Evolutionary conservation across 2,329 filamentous ascomycete species (phyloP), one percentile per base, ranked within the genome.

Genomic region (Dactylellina sp.): DNA sequence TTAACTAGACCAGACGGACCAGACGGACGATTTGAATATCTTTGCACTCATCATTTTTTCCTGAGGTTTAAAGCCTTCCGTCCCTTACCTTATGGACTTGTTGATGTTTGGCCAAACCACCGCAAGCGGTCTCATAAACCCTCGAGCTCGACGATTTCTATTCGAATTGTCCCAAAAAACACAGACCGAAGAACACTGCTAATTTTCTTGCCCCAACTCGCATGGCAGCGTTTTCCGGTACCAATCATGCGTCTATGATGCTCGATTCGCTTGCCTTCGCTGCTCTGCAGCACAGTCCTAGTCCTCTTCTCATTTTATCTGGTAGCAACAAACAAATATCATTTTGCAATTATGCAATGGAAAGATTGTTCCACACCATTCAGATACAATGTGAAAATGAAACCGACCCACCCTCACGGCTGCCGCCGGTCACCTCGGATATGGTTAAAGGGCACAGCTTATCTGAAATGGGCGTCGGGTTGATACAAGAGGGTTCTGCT

Each of bases 291-390:
- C 70, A 74, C 37, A 74, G 61, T 22, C 70, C 61, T 0, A 57
- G 42, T 39, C 46, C 70, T 12, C 24, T 28, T 24, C 70, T 74
- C 18, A 39, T 74, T 12, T 2, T 74, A n/a, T 74, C 61, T 16
- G 61, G 61, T 14, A 39, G 7, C 40, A 52, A 46, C 25, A 74
- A 74, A 49, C 70, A 74, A 16, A 74, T 74, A 22, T 11, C 55
- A 11, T 74, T 74, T 37, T 74, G 70, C 59, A 74, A 74, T 22
- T 44, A 66, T 66, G 62, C 70, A 11, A 66, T 74, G 61, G 70
- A 74, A 24, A 61, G 40, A n/a, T 47, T 74, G 7, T 74, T 66
- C 37, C 61, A 74, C 28, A 25, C 25, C 12, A 61, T 74, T 16
- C 46, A 56, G 14, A 39, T 49, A 28, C 47, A 66, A 6, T 49